These are phyloP conservation scores for Cudoniella acicularis DNA, from an alignment of 495 filamentous ascomycete genomes.

Conservation along the genomic window DNA sequence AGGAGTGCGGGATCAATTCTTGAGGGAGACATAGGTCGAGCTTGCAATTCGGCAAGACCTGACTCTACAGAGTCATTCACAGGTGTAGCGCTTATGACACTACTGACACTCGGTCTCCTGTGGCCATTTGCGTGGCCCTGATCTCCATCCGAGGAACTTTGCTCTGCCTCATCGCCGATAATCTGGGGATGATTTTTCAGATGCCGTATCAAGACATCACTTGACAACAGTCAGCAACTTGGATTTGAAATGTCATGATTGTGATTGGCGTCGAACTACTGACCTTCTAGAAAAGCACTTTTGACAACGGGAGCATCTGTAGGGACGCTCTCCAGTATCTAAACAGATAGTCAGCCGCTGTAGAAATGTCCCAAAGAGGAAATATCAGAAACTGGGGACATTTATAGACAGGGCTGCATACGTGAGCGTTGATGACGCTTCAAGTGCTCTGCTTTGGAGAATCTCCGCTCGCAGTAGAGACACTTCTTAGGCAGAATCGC, in stretches of 20 bases:
- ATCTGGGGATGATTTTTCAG: slow-evolving; percentile 33
- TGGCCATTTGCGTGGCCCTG: slow-evolving; percentile 23
- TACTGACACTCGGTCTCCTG: slow-evolving; percentile 19
- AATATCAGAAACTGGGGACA: not conserved
- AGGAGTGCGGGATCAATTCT: slow-evolving; percentile 34
- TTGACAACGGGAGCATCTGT: slow-evolving; percentile 48
- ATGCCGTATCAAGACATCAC: slow-evolving; percentile 51
- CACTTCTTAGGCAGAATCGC: slow-evolving; percentile 43
- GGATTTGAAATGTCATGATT: not conserved
- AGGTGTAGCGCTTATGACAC: slow-evolving; percentile 7
- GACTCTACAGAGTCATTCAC: not conserved
- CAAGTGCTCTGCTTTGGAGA: slow-evolving; percentile 53
- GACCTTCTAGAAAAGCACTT: slow-evolving; percentile 53
- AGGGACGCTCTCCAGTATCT: slow-evolving; percentile 54
- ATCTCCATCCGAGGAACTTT: slow-evolving; percentile 16
- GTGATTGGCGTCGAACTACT: slow-evolving; percentile 9
- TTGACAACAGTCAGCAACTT: slow-evolving; percentile 20
- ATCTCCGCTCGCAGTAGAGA: slow-evolving; percentile 46
- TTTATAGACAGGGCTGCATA: slow-evolving; percentile 28
- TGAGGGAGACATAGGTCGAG: slow-evolving; percentile 26
- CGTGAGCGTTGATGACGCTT: slow-evolving; percentile 53
- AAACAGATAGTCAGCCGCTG: not conserved
- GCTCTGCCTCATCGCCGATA: slow-evolving; percentile 23
- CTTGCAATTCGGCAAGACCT: not conserved
- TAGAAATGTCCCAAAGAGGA: not conserved